Percentiles rank a stretch among this genome's conserved stretches.
Conservation (phyloP, 306 rosid genomes). For the Lablab purpureus region DNA sequence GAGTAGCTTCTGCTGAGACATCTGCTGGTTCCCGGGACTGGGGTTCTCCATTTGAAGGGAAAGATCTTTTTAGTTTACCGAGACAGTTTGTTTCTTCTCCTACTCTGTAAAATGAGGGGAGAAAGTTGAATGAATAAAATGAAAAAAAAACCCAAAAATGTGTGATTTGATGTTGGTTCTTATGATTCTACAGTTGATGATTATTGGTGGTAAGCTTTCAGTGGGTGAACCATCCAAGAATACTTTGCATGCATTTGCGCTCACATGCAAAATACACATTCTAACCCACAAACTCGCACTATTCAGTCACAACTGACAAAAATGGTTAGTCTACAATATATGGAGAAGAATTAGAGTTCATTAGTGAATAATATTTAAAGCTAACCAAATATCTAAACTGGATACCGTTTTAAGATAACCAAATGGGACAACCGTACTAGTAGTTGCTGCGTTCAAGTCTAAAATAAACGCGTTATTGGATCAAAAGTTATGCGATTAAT, state of each 20-base stretch:
- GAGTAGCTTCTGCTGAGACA: conserved; percentile 64
- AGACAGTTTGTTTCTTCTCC: conserved; percentile 99
- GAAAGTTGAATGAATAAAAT: conserved; percentile 66
- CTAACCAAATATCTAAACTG: neutral
- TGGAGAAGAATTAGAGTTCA: neutral
- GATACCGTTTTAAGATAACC: too few relatives aligned
- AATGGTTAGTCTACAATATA: neutral
- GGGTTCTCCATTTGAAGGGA: conserved; percentile 97
- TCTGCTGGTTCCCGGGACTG: conserved; percentile 78
- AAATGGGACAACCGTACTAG: neutral
- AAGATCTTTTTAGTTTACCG: conserved; percentile 92
- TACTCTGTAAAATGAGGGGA: conserved; percentile 68
- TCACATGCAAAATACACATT: conserved; percentile 3
- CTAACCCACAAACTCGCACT: neutral
- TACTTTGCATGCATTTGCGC: neutral
- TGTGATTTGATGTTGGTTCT: conserved; percentile 79
- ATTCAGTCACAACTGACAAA: neutral
- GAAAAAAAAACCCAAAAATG: conserved; percentile 54
- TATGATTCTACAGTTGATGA: conserved; percentile 62
- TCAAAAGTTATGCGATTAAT: too few relatives aligned
- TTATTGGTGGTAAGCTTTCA: conserved; percentile 62
- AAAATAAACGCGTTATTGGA: neutral
- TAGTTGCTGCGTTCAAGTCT: neutral
- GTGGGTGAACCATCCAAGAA: conserved; percentile 42
- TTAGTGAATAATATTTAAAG: neutral